Conservation (phyloP, 2,329 filamentous ascomycete species). For the Xylaria multiplex region DNA sequence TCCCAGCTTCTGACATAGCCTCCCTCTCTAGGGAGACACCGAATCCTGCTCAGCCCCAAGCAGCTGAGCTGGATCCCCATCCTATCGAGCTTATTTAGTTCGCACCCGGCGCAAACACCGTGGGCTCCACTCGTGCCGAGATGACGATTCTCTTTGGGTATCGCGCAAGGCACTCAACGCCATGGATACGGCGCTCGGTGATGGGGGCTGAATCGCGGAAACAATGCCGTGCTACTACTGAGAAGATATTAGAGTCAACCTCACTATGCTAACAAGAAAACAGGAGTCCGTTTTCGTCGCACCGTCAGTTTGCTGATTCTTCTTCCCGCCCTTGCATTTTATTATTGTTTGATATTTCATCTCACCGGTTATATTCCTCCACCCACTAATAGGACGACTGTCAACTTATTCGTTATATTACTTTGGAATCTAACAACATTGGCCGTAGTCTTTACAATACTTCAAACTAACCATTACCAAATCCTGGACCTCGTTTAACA, state of each 20-base stretch:
- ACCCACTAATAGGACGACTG: background rate
- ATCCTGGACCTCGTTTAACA: background rate
- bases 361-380: background rate
- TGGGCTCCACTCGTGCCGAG: conserved; percentile 3
- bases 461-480: background rate
- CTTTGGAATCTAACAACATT: background rate
- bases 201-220: conserved; percentile 27
- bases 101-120: background rate
- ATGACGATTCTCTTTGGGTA: conserved; percentile 7
- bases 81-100: conserved; percentile 4
- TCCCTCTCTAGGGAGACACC: background rate
- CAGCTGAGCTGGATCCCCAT: conserved; percentile 18
- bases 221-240: background rate
- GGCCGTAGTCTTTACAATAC: background rate
- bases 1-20: conserved; percentile 13
- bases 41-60: conserved; percentile 22
- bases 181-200: conserved; percentile 27
- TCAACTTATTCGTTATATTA: background rate
- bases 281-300: background rate
- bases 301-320: background rate
- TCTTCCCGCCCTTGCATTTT: background rate
- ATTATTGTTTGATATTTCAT: background rate
- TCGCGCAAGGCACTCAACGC: conserved; percentile 16
- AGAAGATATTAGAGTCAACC: conserved; percentile 10
- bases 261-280: background rate